Evolutionary conservation across 352 stramenopile species (phyloP), one percentile per base, ranked within the genome.

Genomic region (Paralagenidium karlingii): DNA sequence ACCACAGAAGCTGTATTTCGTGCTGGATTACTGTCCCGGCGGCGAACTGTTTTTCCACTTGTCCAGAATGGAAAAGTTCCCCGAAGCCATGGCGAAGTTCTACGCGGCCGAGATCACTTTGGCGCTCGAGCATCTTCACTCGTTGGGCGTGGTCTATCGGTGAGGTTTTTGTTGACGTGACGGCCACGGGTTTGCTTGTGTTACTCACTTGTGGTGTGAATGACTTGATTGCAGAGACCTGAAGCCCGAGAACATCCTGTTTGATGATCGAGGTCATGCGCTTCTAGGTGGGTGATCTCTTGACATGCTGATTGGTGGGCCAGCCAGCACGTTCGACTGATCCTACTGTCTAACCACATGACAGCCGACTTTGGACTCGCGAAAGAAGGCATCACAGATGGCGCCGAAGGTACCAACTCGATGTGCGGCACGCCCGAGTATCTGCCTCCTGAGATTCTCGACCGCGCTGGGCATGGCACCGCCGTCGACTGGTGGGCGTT

Each of bases 401-500:
- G 74, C 36, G 70, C 71, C 15, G 70, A 87, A 39, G 80, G 80
- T 32, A 85, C 77, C 6, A 90, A 93, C 60, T 88, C 73, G 27
- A 84, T 95, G 71, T 94, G 82, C 43, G 82, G 82, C 21, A 94
- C 86, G 18, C 84, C 82, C 15, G 86, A 96, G 64, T 96, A 96
- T 60, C 54, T 96, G 46, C 81, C 85, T 9, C 87, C 87, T 24
- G 85, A 96, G 65, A 92, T 96, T 42, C 49, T 96, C 7, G 75
- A 86, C 58, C 73, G 80, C 34, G 68, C 86, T 28, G 82, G 80
- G 28, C 80, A 96, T 57, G 86, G 86, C 46, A 94, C 78, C 6
- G 77, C 80, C 13, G 83, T 94, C 10, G 86, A 96, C 57, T 96
- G 85, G 82, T 96, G 86, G 86, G 80, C 80, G 11, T 71, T 96